Evolutionary conservation across 768 basidiomycete genomes (phyloP).

Genomic region (Phylloporus arenicola): DNA sequence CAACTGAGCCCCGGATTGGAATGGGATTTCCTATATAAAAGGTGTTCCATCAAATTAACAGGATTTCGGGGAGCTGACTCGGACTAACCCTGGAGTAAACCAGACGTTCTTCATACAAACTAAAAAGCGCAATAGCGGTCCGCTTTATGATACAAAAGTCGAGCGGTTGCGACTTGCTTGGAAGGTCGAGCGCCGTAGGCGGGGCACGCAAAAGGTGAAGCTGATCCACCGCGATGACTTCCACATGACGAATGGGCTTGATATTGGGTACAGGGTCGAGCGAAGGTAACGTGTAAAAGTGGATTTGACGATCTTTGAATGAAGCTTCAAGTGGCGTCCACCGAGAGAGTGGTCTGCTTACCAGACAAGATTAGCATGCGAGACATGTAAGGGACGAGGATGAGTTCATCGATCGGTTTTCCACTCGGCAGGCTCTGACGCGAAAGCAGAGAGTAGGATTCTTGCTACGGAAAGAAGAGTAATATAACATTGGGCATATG

Average conservation of each 20-base stretch:
- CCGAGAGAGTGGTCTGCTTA: slow-evolving; percentile 27
- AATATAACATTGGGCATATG: not conserved
- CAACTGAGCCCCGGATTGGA: slow-evolving; percentile 50
- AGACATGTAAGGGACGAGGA: slow-evolving; percentile 69
- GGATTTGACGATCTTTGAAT: slow-evolving; percentile 52
- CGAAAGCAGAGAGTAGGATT: slow-evolving; percentile 62
- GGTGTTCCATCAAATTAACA: not conserved
- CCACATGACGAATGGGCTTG: slow-evolving; percentile 76
- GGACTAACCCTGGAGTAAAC: slow-evolving; percentile 51
- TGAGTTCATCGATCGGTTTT: slow-evolving; percentile 75
- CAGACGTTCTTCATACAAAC: slow-evolving; percentile 56
- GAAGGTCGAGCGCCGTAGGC: slow-evolving; percentile 36
- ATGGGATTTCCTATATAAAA: slow-evolving; percentile 58
- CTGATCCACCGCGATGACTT: slow-evolving; percentile 80
- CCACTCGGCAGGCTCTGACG: slow-evolving; percentile 63
- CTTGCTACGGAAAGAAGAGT: slow-evolving; percentile 33
- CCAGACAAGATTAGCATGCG: slow-evolving; percentile 75
- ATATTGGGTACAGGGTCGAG: slow-evolving; percentile 66
- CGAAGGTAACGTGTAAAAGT: slow-evolving; percentile 77
- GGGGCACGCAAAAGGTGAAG: slow-evolving; percentile 52
- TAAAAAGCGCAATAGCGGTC: slow-evolving; percentile 55
- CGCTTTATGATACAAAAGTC: slow-evolving; percentile 75
- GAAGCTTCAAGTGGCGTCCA: slow-evolving; percentile 1
- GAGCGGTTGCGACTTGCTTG: slow-evolving; percentile 44
- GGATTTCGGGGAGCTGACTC: not conserved